Evolutionary conservation across 441 rosid species (phyloP).

Genomic region (Melastoma candidum): DNA sequence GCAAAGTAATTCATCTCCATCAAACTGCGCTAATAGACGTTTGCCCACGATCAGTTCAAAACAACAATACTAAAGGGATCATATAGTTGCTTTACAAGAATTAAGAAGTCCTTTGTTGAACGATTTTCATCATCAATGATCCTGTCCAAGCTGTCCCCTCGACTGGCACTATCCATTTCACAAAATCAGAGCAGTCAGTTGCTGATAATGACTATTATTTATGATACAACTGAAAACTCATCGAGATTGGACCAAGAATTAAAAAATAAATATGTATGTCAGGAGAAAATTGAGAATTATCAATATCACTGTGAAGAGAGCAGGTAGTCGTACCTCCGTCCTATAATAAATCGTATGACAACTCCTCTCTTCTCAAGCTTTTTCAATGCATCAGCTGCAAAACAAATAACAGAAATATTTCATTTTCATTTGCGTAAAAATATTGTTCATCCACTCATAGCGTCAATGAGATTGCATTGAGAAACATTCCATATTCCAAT

Average conservation of each 20-base stretch:
- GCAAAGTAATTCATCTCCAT: too few relatives aligned
- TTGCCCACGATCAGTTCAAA: too few relatives aligned
- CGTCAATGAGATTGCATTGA: too few relatives aligned
- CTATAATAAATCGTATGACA: slow-evolving; percentile 80
- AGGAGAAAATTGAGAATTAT: too few relatives aligned
- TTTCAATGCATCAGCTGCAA: slow-evolving; percentile 65
- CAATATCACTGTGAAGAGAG: slow-evolving; percentile 9
- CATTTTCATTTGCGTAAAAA: neutral
- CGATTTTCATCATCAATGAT: slow-evolving; percentile 62
- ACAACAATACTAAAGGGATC: neutral
- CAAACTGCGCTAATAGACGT: too few relatives aligned
- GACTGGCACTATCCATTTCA: slow-evolving; percentile 64
- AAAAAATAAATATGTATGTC: too few relatives aligned
- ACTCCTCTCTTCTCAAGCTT: slow-evolving; percentile 92
- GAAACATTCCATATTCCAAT: too few relatives aligned
- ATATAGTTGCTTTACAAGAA: slow-evolving; percentile 48
- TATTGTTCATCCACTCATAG: neutral
- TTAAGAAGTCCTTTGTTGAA: slow-evolving; percentile 64
- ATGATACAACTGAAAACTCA: slow-evolving; percentile 6
- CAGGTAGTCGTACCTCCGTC: slow-evolving; percentile 60
- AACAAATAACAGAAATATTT: neutral
- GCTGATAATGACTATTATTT: neutral
- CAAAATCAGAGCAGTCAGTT: slow-evolving; percentile 15
- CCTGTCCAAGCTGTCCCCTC: slow-evolving; percentile 91
- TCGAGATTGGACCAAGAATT: too few relatives aligned